Conservation (phyloP, 140 eudicot genomes). For the Stevia rebaudiana region DNA sequence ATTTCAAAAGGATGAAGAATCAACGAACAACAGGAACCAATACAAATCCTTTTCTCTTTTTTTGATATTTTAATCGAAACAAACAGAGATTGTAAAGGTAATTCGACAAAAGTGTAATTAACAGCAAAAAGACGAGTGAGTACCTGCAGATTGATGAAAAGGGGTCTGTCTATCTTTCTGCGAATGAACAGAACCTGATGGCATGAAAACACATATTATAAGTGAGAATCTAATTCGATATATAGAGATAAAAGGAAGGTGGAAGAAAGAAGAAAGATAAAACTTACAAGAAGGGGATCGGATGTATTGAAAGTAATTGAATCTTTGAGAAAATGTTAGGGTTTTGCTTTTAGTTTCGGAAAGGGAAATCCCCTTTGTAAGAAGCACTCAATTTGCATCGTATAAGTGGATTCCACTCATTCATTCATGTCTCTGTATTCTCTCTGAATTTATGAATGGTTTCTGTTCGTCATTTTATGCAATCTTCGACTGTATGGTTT, state of each 20-base stretch:
- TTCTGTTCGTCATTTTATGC: background rate
- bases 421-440: slow-evolving; percentile 9
- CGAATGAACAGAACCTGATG: slow-evolving; percentile 14
- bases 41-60: background rate
- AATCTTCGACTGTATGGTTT: background rate
- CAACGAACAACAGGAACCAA: background rate
- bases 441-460: background rate
- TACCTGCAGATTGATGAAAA: slow-evolving; percentile 27
- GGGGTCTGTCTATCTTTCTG: slow-evolving; percentile 2
- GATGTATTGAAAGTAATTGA: slow-evolving; percentile 48
- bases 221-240: slow-evolving; percentile 5
- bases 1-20: background rate
- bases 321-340: slow-evolving; percentile 16
- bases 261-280: slow-evolving; percentile 40
- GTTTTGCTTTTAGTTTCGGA: slow-evolving; percentile 22
- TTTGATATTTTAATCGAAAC: background rate
- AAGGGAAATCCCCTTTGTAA: slow-evolving; percentile 22
- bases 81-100: background rate
- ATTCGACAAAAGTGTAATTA: slow-evolving; percentile 4
- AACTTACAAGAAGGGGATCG: slow-evolving; percentile 87
- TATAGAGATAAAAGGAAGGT: slow-evolving; percentile 20
- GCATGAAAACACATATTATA: slow-evolving; percentile 8
- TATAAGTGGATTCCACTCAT: slow-evolving; percentile 11
- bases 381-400: slow-evolving; percentile 23
- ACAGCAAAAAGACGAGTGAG: slow-evolving; percentile 14